These are phyloP conservation scores for Chlorella sp. DNA, from an alignment of 139 green algal species.

Conservation along the genomic window DNA sequence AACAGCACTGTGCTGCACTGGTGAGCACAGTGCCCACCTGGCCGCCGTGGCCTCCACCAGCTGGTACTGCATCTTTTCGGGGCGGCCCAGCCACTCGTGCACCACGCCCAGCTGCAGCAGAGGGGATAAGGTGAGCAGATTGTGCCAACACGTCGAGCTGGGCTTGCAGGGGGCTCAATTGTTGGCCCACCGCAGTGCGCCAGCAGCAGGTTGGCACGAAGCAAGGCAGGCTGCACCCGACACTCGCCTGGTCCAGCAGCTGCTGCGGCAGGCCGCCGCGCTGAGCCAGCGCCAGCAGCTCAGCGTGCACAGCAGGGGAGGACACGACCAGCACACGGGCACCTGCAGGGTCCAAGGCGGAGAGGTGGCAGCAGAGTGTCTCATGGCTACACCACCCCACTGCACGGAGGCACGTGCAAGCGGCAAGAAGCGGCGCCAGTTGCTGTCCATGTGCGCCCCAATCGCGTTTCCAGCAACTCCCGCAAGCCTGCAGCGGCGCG, in stretches of 20 bases:
- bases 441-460: no score
- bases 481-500: not conserved
- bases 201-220: not conserved
- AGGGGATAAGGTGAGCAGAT: not conserved
- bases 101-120: conserved; percentile 34
- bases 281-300: conserved; percentile 18
- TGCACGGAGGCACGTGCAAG: not conserved
- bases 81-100: conserved; percentile 30
- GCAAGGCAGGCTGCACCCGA: not conserved
- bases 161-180: no score
- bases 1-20: no score
- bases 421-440: no score
- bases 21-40: not conserved
- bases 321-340: conserved; percentile 35
- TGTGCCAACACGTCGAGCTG: no score
- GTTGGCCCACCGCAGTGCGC: no score
- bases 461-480: no score
- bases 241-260: conserved; percentile 22
- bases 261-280: not conserved
- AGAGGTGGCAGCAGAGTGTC: no score
- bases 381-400: no score
- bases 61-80: conserved; percentile 20
- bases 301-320: conserved; percentile 7
- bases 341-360: conserved; percentile 8
- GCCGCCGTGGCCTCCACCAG: conserved; percentile 29